phyloP scores from a whole-genome alignment of 2,329 filamentous ascomycete genomes.

The Pseudogymnoascus destructans region DNA sequence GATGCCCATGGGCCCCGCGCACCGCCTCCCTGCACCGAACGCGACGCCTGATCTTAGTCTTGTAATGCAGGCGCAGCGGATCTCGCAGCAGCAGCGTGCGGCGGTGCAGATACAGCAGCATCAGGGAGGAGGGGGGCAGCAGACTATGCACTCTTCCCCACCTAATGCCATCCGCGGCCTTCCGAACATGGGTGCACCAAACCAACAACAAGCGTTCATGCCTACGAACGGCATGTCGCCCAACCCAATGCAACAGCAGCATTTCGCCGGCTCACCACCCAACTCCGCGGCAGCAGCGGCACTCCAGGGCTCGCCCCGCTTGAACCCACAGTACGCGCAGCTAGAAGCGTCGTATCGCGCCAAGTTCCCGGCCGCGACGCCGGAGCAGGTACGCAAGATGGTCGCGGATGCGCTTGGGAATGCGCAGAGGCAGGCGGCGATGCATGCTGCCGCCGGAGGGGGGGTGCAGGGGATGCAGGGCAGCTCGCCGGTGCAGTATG shows the following conservation, averaged over 20 bases:
- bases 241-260: slow-evolving; percentile 32
- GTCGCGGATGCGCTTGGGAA: slow-evolving; percentile 27
- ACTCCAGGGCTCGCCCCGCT: slow-evolving; percentile 9
- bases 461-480: slow-evolving; percentile 28
- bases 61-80: slow-evolving; percentile 50
- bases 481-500: slow-evolving; percentile 33
- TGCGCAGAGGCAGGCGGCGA: slow-evolving; percentile 34
- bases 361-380: slow-evolving; percentile 28
- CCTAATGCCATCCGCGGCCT: slow-evolving; percentile 27
- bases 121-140: slow-evolving; percentile 20
- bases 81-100: slow-evolving; percentile 50
- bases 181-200: slow-evolving; percentile 22
- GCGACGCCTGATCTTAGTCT: slow-evolving; percentile 39
- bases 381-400: slow-evolving; percentile 40
- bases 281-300: slow-evolving; percentile 15
- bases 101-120: slow-evolving; percentile 30
- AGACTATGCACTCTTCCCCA: slow-evolving; percentile 28
- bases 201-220: slow-evolving; percentile 21
- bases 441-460: slow-evolving; percentile 30
- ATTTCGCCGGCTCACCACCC: slow-evolving; percentile 31
- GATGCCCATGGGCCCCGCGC: slow-evolving; percentile 34
- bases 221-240: slow-evolving; percentile 38
- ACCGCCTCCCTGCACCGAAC: slow-evolving; percentile 44
- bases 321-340: slow-evolving; percentile 12
- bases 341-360: slow-evolving; percentile 19